Evolutionary conservation across 1,139 yeast species (phyloP).

Genomic region (Wickerhamomyces sp.): DNA sequence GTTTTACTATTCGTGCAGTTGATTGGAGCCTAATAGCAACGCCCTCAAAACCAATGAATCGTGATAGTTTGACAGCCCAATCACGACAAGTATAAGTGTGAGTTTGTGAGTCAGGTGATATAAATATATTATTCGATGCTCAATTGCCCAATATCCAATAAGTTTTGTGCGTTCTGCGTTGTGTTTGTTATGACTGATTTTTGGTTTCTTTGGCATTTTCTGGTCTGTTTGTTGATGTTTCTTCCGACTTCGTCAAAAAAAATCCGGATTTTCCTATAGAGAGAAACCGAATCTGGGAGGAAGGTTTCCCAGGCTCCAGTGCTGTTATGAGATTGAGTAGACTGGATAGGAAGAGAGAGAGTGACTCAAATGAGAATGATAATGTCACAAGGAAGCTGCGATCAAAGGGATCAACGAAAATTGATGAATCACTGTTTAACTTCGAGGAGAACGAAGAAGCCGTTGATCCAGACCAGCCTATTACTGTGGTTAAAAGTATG

Average conservation of each 20-base stretch:
- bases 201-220: not conserved
- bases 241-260: not conserved
- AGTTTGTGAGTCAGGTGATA: no score
- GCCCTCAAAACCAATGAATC: no score
- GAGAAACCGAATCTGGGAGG: no score
- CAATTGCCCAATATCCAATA: no score
- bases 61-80: no score
- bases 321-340: not conserved
- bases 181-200: no score
- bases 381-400: conserved; percentile 11
- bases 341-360: not conserved
- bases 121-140: no score
- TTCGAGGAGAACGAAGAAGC: conserved; percentile 18
- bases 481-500: conserved; percentile 3
- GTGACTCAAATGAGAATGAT: not conserved
- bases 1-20: no score
- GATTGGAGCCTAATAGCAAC: no score
- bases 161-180: no score
- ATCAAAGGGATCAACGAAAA: conserved; percentile 15
- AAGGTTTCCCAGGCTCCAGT: no score
- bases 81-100: no score
- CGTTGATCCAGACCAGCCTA: conserved; percentile 12
- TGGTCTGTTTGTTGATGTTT: not conserved
- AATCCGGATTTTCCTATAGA: not conserved
- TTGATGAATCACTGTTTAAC: conserved; percentile 21